Percentiles rank a stretch among this genome's conserved stretches.
These are phyloP conservation scores for Fusarium scirpi DNA, from an alignment of 2,329 filamentous ascomycete genomes.

Conservation along the genomic window DNA sequence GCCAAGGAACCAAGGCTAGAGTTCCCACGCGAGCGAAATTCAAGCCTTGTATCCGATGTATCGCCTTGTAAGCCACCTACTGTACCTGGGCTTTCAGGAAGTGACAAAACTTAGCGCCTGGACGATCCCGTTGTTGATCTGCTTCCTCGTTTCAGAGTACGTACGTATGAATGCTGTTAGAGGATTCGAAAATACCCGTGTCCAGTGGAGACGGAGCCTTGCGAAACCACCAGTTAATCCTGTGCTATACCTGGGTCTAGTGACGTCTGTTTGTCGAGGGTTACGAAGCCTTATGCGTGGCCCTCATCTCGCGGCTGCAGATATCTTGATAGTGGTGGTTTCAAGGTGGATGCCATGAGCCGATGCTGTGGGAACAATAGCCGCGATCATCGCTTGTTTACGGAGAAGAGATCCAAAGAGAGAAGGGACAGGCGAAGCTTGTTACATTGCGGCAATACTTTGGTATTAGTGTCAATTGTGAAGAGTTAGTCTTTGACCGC, in stretches of 20 bases:
- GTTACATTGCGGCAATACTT: constrained; percentile 7
- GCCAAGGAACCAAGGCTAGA: constrained; percentile 19
- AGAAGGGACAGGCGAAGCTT: constrained; percentile 36
- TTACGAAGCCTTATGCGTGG: constrained; percentile 42
- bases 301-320: constrained; percentile 31
- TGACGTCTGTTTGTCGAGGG: constrained; percentile 37
- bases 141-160: constrained; percentile 44
- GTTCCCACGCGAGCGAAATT: constrained; percentile 20
- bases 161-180: constrained; percentile 13
- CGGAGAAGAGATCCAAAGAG: constrained; percentile 31
- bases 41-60: constrained; percentile 20
- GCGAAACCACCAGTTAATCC: constrained; percentile 36
- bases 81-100: neutral
- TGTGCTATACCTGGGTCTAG: constrained; percentile 35
- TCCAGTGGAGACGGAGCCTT: constrained; percentile 32
- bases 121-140: constrained; percentile 43
- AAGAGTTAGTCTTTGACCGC: constrained; percentile 3
- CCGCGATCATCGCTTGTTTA: constrained; percentile 29
- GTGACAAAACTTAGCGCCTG: constrained; percentile 26
- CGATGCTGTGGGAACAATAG: constrained; percentile 31
- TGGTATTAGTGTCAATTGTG: neutral
- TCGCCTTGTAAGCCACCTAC: constrained; percentile 32
- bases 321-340: constrained; percentile 25
- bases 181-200: constrained; percentile 24
- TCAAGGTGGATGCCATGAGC: constrained; percentile 35